phyloP scores from a whole-genome alignment of 108 stramenopile species.

The Stephanodiscus minutulus region DNA sequence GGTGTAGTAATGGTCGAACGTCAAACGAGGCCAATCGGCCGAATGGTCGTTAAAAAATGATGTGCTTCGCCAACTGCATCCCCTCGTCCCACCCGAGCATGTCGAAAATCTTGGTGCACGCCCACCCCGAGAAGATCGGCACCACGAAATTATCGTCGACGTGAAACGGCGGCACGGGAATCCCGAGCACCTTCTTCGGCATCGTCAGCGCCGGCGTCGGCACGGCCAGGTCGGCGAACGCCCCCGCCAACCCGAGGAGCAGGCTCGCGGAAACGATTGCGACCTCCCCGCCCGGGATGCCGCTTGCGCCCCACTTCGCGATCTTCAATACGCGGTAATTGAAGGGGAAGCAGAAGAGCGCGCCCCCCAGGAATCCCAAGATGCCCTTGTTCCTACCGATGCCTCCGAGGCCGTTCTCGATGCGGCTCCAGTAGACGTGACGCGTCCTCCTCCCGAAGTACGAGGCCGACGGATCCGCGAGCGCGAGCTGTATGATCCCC shows the following conservation, averaged over 20 bases:
- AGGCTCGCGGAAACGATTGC: slow-evolving; percentile 53
- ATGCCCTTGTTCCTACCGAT: slow-evolving; percentile 87
- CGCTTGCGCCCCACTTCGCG: slow-evolving; percentile 53
- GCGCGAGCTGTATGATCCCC: slow-evolving; percentile 78
- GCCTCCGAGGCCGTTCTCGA: slow-evolving; percentile 77
- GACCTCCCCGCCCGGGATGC: slow-evolving; percentile 36
- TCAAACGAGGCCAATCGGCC: background rate
- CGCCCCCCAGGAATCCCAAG: slow-evolving; percentile 83
- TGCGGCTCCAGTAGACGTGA: slow-evolving; percentile 83
- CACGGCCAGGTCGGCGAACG: slow-evolving; percentile 86
- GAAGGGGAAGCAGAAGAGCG: slow-evolving; percentile 72
- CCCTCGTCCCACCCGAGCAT: slow-evolving; percentile 51
- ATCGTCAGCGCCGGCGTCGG: slow-evolving; percentile 80
- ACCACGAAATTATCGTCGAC: slow-evolving; percentile 88
- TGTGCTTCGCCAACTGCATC: slow-evolving; percentile 50
- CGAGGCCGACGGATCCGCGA: slow-evolving; percentile 81
- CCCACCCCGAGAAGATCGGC: slow-evolving; percentile 72
- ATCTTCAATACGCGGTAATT: slow-evolving; percentile 70
- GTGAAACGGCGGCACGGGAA: slow-evolving; percentile 83
- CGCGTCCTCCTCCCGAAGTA: slow-evolving; percentile 78
- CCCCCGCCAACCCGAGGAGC: slow-evolving; percentile 74
- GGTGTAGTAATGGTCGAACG: background rate
- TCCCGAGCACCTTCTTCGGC: slow-evolving; percentile 70
- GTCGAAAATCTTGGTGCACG: slow-evolving; percentile 69
- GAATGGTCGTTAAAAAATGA: slow-evolving; percentile 31